These are phyloP conservation scores for Leccinum subgranulosum DNA, from an alignment of 768 basidiomycete genomes.

Conservation along the genomic window DNA sequence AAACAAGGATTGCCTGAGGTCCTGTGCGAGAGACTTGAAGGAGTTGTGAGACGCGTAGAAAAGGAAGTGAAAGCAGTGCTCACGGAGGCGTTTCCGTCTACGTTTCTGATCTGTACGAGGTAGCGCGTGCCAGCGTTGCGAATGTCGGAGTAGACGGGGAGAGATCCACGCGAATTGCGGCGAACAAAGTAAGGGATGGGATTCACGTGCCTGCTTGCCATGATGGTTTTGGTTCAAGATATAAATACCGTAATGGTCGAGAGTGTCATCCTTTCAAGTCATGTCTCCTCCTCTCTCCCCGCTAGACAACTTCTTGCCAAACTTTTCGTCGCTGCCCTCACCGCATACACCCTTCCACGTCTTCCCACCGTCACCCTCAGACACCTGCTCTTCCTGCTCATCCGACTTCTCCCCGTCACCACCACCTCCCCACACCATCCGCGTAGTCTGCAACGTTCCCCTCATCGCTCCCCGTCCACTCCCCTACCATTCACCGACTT, in stretches of 20 bases:
- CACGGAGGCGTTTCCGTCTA: constrained; percentile 62
- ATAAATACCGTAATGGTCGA: not conserved
- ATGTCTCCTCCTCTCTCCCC: constrained; percentile 16
- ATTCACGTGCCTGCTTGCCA: constrained; percentile 8
- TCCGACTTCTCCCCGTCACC: constrained; percentile 28
- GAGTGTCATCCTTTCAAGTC: no score
- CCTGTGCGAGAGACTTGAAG: constrained; percentile 55
- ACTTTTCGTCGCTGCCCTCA: not conserved
- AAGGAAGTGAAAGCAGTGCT: constrained; percentile 20
- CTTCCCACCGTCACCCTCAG: constrained; percentile 42
- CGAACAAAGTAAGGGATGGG: constrained; percentile 53
- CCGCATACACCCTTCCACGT: not conserved
- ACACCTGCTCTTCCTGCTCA: constrained; percentile 29
- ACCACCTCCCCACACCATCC: constrained; percentile 30
- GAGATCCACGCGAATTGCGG: constrained; percentile 61
- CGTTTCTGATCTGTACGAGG: constrained; percentile 59
- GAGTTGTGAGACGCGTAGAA: not conserved
- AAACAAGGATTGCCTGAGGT: constrained; percentile 54
- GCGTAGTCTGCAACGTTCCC: constrained; percentile 65
- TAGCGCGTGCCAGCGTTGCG: constrained; percentile 63
- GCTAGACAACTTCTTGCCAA: constrained; percentile 17
- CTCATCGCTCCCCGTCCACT: constrained; percentile 65
- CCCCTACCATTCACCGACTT: constrained; percentile 66
- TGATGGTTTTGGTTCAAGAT: constrained; percentile 5
- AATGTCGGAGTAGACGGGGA: constrained; percentile 76